Percentiles rank a stretch among this genome's conserved stretches.
These are phyloP conservation scores for Monosporascus sp. DNA, from an alignment of 2,329 filamentous ascomycete species.

Conservation along the genomic window DNA sequence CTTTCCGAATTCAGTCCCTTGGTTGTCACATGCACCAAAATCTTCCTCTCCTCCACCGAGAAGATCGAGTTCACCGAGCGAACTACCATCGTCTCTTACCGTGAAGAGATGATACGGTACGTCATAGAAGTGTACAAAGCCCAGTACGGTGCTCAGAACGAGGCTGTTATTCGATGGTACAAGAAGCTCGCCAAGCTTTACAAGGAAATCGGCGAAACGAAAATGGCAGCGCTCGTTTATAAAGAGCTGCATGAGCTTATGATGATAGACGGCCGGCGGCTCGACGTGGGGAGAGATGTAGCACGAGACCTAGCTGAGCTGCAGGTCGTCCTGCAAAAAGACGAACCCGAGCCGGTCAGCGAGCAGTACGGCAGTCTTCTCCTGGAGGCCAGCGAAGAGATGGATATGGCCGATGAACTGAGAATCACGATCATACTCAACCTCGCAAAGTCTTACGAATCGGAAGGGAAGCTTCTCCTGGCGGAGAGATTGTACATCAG, in stretches of 20 bases:
- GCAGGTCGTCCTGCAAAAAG: slow-evolving; percentile 28
- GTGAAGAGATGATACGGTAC: slow-evolving; percentile 33
- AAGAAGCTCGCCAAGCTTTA: slow-evolving; percentile 33
- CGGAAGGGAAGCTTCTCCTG: slow-evolving; percentile 24
- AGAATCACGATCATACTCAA: slow-evolving; percentile 30
- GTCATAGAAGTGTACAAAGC: slow-evolving; percentile 33
- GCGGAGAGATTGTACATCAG: slow-evolving; percentile 35
- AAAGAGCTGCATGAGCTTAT: slow-evolving; percentile 30
- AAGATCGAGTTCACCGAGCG: slow-evolving; percentile 28
- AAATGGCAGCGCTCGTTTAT: slow-evolving; percentile 26
- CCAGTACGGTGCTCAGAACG: slow-evolving; percentile 28
- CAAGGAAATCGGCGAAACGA: slow-evolving; percentile 29
- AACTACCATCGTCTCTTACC: slow-evolving; percentile 29
- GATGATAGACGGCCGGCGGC: slow-evolving; percentile 27
- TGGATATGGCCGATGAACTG: slow-evolving; percentile 27
- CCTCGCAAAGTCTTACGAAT: slow-evolving; percentile 30
- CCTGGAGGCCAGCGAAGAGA: slow-evolving; percentile 29
- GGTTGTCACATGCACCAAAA: slow-evolving; percentile 29
- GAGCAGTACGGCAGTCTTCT: slow-evolving; percentile 28
- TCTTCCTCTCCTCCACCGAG: slow-evolving; percentile 31
- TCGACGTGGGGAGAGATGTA: slow-evolving; percentile 23
- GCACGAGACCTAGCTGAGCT: slow-evolving; percentile 28
- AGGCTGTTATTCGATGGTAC: slow-evolving; percentile 32
- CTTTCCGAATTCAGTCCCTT: slow-evolving; percentile 27
- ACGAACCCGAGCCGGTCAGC: slow-evolving; percentile 19